Base-by-base conservation (phyloP, 805 yeast species). In the Wickerhamiella hasegawae region DNA sequence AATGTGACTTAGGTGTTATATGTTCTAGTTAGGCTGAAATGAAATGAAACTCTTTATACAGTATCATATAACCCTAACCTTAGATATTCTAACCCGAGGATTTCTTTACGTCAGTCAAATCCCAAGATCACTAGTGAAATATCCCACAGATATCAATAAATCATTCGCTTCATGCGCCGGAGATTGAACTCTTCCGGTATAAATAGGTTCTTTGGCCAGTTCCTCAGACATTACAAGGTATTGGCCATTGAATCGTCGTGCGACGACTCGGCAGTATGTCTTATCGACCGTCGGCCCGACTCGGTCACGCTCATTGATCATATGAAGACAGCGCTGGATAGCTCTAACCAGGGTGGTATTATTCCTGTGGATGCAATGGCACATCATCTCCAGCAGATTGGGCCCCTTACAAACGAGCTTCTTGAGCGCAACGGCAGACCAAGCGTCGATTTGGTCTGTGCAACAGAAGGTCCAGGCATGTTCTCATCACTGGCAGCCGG, bases 381-480 rank as follows among this genome's bases (percentile, higher is more conserved):
- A 20, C 93, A 81, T 51, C 96, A 87, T 51, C 79, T 81, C 41
- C 37, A 52, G 18, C 53, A 59, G 9, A 53, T 87, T 3, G 76
- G 80, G 0, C 45, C 51, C 0, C 51, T 77, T 24, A 72, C 78
- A 0, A 37, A 53, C 12, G 52, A 60, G 4, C 55, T 77, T 4
- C 57, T 77, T 12, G 24, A 19, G 0, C 39, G 49, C 0, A 42
- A 51, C 37, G 30, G 48, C 42, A 21, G 40, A 9, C 42, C 57
- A 47, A 32, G 55, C 62, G 46, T 53, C 0, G 94, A 81, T 51
- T 51, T 90, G 31, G 68, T 90, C 1, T 79, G 94, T 53, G 94
- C 77, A 4, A 90, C 98, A 0, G 60, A 94, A 44, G 98, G 98
- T 0, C 98, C 98, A 0, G 98, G 98, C 0, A 83, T 90, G 95